Percentiles rank a stretch among this genome's conserved stretches.
phyloP scores from a whole-genome alignment of 805 yeast species.

The Martiniozyma abietophila region DNA sequence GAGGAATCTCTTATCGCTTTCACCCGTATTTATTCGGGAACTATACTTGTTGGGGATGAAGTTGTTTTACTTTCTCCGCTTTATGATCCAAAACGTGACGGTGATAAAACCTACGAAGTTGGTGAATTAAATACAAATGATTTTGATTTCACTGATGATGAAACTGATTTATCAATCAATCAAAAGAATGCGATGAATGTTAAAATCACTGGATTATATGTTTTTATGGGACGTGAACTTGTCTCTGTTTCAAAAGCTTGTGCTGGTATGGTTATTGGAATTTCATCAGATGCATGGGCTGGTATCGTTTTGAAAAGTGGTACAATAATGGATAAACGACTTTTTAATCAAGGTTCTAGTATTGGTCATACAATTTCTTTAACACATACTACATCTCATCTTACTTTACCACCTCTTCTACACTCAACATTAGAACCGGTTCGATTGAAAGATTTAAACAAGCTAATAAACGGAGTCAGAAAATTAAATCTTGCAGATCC shows the following conservation, averaged over 20 bases:
- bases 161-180: slow-evolving; percentile 3
- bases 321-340: slow-evolving; percentile 50
- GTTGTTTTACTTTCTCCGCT: slow-evolving; percentile 79
- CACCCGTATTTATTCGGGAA: slow-evolving; percentile 83
- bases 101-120: slow-evolving; percentile 31
- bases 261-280: slow-evolving; percentile 92
- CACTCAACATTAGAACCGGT: slow-evolving; percentile 94
- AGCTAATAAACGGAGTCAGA: slow-evolving; percentile 68
- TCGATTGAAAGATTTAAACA: slow-evolving; percentile 70
- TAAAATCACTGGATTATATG: slow-evolving; percentile 57
- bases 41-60: slow-evolving; percentile 63
- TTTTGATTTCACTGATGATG: slow-evolving; percentile 3
- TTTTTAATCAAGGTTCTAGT: background rate
- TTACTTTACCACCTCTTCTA: slow-evolving; percentile 82
- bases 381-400: slow-evolving; percentile 68
- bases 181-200: slow-evolving; percentile 45
- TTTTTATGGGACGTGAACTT: slow-evolving; percentile 89
- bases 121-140: background rate
- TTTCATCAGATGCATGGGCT: slow-evolving; percentile 65
- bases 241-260: slow-evolving; percentile 73
- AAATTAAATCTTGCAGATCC: slow-evolving; percentile 86
- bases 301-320: slow-evolving; percentile 80
- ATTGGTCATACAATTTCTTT: slow-evolving; percentile 42
- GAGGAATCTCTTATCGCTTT: slow-evolving; percentile 76
- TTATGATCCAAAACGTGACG: slow-evolving; percentile 47